Base-by-base conservation (phyloP, 352 stramenopile species). In the Globisporangium splendens region DNA sequence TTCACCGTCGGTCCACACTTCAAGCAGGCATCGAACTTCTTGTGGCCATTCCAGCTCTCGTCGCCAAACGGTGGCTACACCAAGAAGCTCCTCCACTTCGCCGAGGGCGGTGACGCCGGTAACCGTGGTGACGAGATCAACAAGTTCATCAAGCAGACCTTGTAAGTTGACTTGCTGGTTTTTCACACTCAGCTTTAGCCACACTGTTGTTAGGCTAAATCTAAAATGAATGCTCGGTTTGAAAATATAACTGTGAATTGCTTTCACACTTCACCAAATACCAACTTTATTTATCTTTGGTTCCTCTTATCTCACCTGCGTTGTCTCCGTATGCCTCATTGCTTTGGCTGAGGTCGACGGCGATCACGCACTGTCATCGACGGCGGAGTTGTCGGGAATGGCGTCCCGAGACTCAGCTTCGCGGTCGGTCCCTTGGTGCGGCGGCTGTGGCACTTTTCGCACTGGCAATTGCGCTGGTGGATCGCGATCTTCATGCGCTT, bases 1-100 rank as follows among this genome's bases (percentile, higher is more conserved):
- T 98, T 91, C 92, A 99, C 97, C 61, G 93, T 98, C 59, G 97
- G 98, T 69, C 94, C 97, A 56, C 73, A 99, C 90, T 99, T 99
- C 93, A 99, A 99, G 90, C 69, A 98, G 69, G 97, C 93, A 50
- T 96, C 97, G 61, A 99, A 99, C 95, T 99, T 99, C 83, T 87
- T 99, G 60, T 99, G 97, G 97, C 97, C 98, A 15, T 99, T 99
- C 92, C 98, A 99, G 93, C 86, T 99, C 39, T 98, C 95, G 68
- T 97, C 90, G 50, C 96, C 97, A 42, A 98, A 91, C 68, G 96
- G 93, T 43, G 91, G 93, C 62, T 98, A 97, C 89, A 95, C 77
- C 66, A 89, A 98, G 79, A 97, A 98, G 88, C 82, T 97, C 21
- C 79, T 96, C 35, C 93, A 98, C 88, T 97, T 96, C 59, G 92